Evolutionary conservation across 2,329 filamentous ascomycete species (phyloP).

Genomic region (Blastomyces silverae): DNA sequence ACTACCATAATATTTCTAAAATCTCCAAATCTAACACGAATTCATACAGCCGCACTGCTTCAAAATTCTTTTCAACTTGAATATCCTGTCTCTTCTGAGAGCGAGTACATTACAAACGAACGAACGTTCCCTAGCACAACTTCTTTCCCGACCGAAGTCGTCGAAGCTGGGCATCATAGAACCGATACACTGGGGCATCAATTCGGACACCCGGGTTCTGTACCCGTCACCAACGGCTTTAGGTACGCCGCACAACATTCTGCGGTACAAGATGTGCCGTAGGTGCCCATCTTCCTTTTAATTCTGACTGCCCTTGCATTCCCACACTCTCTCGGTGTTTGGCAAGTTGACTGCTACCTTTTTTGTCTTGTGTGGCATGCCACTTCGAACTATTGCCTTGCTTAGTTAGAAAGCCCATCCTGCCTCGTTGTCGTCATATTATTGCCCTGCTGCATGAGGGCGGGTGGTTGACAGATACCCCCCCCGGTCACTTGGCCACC

Average conservation of each 20-base stretch:
- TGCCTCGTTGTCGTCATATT: not conserved
- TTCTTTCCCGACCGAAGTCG: conserved; percentile 34
- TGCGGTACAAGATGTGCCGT: conserved; percentile 49
- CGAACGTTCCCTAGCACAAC: conserved; percentile 32
- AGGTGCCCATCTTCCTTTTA: conserved; percentile 44
- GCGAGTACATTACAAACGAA: conserved; percentile 36
- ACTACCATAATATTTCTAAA: not conserved
- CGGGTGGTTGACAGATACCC: not conserved
- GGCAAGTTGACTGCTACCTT: conserved; percentile 26
- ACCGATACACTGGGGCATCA: conserved; percentile 45
- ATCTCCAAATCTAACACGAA: conserved; percentile 24
- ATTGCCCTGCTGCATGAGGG: not conserved
- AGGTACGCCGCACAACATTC: conserved; percentile 49
- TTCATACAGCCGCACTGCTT: conserved; percentile 29
- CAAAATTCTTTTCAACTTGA: conserved; percentile 37
- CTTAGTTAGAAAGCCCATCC: not conserved
- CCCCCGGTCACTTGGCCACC: not conserved
- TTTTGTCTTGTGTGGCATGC: conserved; percentile 12
- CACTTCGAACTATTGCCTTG: conserved; percentile 13
- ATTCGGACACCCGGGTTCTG: conserved; percentile 40
- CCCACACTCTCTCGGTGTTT: conserved; percentile 28
- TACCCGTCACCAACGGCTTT: conserved; percentile 44
- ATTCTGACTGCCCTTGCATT: conserved; percentile 32
- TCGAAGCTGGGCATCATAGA: conserved; percentile 47
- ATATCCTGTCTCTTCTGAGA: conserved; percentile 35